Percentiles rank a stretch among this genome's conserved stretches.
Conservation (phyloP, 441 rosid genomes). For the Capsella rubella region DNA sequence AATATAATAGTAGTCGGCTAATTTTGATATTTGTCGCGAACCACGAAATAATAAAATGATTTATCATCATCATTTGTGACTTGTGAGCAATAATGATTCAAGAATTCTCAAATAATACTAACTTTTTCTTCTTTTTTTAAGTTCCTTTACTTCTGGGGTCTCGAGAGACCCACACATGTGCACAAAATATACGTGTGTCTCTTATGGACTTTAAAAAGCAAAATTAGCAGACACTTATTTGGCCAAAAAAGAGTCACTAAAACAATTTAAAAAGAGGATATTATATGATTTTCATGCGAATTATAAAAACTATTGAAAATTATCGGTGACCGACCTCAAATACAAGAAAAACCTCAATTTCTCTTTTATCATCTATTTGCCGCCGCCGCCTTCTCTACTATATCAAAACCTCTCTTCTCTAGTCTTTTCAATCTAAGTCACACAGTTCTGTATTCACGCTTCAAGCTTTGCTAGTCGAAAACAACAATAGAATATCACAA, state of each 20-base stretch:
- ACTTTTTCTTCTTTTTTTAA: neutral
- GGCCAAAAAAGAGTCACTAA: neutral
- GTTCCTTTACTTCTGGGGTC: constrained; percentile 39
- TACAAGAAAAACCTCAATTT: constrained; percentile 14
- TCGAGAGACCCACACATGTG: constrained; percentile 45
- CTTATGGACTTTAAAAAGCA: constrained; percentile 2
- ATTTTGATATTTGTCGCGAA: neutral
- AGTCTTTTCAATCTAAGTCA: constrained; percentile 25
- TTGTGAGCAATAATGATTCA: neutral
- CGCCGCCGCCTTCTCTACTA: constrained; percentile 41
- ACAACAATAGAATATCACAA: constrained; percentile 20
- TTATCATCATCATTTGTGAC: constrained; percentile 7
- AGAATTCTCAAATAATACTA: neutral
- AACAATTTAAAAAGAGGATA: constrained; percentile 13
- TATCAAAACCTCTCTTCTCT: constrained; percentile 3
- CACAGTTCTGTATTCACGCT: neutral
- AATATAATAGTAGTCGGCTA: constrained; percentile 20
- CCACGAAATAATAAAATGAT: neutral
- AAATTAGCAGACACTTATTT: constrained; percentile 22
- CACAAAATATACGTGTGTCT: constrained; percentile 39
- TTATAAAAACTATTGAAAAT: constrained; percentile 27
- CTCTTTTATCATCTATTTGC: constrained; percentile 18
- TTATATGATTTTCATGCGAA: constrained; percentile 41
- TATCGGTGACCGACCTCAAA: constrained; percentile 37
- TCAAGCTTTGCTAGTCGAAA: constrained; percentile 34